Conservation (phyloP, 805 yeast species). For the Wickerhamiella vanderwaltii region DNA sequence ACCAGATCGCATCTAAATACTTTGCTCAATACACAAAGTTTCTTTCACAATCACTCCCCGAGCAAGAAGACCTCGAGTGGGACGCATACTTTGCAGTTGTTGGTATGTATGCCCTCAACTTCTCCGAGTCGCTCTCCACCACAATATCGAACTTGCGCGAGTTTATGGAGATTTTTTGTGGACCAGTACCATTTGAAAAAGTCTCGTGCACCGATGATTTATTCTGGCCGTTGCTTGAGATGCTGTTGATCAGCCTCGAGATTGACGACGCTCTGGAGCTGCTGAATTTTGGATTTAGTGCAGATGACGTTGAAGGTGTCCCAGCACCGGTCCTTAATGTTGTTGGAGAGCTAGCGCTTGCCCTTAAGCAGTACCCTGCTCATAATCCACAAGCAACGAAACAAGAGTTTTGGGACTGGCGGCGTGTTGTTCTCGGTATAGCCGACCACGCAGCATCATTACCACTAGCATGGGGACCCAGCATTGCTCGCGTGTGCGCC, state of each 20-base stretch:
- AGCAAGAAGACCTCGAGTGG: constrained; percentile 8
- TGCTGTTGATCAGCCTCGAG: not conserved
- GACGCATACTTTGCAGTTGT: constrained; percentile 14
- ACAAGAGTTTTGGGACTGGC: constrained; percentile 16
- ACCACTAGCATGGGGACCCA: constrained; percentile 1
- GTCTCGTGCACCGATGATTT: not conserved
- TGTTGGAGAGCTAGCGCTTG: not conserved
- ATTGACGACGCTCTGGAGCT: not conserved
- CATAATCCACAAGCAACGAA: not conserved
- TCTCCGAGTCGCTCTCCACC: not conserved
- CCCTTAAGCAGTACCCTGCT: not conserved
- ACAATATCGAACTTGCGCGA: constrained; percentile 2
- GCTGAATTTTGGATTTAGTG: not conserved
- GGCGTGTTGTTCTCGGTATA: constrained; percentile 12
- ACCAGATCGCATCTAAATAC: constrained; percentile 10
- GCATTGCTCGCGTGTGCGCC: constrained; percentile 8
- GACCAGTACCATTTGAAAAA: not conserved
- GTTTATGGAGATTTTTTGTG: not conserved
- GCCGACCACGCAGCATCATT: constrained; percentile 1
- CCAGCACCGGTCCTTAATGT: not conserved
- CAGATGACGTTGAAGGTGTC: not conserved
- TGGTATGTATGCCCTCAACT: constrained; percentile 11
- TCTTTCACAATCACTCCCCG: constrained; percentile 3
- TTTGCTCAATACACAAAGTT: constrained; percentile 12
- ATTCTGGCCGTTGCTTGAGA: constrained; percentile 8